Base-by-base conservation (phyloP, 2,329 filamentous ascomycete species). In the Orbilia oligospora region DNA sequence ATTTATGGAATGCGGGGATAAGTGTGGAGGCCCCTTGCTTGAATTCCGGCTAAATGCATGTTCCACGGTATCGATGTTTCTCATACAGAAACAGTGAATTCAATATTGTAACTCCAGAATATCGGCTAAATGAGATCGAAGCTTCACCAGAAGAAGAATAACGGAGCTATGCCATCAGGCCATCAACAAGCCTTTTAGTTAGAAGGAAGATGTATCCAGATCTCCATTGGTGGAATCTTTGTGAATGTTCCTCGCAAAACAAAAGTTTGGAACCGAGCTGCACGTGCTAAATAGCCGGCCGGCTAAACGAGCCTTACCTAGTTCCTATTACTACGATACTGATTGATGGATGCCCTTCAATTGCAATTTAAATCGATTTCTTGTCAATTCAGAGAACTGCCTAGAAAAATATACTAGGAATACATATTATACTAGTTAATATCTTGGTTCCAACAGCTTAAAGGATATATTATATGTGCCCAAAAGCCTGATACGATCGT, bases 1-100 rank as follows among this genome's bases (percentile, higher is more conserved):
- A 38, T 48, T 27, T 38, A 33, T 41, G 18, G 30, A 68, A 38
- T 75, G 71, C 44, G 63, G 63, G 51, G 61, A 75, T 51, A 24
- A 22, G n/a, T 67, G 71, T 56, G 53, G 71, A 53, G 51, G 44
- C 49, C 48, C 44, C 51, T 38, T 30, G 33, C 48, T 22, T 48
- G 53, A 61, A 75, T 56, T 75, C 53, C 14, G 71, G 71, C 71
- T 75, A 75, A 75, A 68, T 53, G 3, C n/a, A 22, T 10, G 44
- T 71, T 56, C 68, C 68, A 65, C 56, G 68, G 68, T 55, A 55
- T 55, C 27, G 36, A 38, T 36, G 20, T 55, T 55, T 46, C 44
- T 46, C n/a, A 18, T 44, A 5, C 44, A 46, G 3, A 46, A 20
- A 18, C 20, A 20, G 44, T 6, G 18, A 30, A 20, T 46, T 46